Conservation (phyloP, 108 stramenopile genomes). For the Skeletonema menzelii region DNA sequence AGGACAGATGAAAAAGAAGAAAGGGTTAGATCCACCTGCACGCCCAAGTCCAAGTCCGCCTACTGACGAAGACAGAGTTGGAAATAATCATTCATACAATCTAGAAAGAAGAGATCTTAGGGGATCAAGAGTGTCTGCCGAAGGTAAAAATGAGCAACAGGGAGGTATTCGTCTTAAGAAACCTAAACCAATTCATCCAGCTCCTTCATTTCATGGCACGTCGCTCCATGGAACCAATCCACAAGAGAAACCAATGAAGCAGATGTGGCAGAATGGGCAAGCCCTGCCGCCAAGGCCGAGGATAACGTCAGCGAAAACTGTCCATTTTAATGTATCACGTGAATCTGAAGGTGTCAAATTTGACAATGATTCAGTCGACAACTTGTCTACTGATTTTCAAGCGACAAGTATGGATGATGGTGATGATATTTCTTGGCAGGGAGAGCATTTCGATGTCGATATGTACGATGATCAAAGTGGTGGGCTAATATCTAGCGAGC, state of each 20-base stretch:
- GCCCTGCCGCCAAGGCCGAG: conserved; percentile 2
- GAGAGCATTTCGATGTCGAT: conserved; percentile 27
- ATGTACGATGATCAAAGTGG: conserved; percentile 29
- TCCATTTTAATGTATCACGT: conserved; percentile 28
- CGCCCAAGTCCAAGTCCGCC: conserved; percentile 24
- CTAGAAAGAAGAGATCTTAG: conserved; percentile 4
- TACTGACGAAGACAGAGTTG: neutral
- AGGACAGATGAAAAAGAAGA: conserved; percentile 1
- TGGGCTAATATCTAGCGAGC: conserved; percentile 20
- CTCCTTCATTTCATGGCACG: no score
- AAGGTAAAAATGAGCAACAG: neutral
- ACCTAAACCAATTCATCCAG: neutral
- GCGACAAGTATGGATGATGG: neutral
- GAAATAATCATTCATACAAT: neutral
- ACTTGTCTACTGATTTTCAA: conserved; percentile 13
- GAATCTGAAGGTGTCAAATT: conserved; percentile 31
- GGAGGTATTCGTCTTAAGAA: neutral
- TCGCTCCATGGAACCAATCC: neutral
- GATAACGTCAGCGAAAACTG: conserved; percentile 10
- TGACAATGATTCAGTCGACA: conserved; percentile 14
- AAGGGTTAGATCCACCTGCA: conserved; percentile 37
- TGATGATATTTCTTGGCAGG: conserved; percentile 32
- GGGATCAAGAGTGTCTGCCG: conserved; percentile 1
- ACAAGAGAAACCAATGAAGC: neutral
- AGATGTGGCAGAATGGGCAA: neutral